phyloP scores from a whole-genome alignment of 495 filamentous ascomycete species.

The Penicillium pancosmium region DNA sequence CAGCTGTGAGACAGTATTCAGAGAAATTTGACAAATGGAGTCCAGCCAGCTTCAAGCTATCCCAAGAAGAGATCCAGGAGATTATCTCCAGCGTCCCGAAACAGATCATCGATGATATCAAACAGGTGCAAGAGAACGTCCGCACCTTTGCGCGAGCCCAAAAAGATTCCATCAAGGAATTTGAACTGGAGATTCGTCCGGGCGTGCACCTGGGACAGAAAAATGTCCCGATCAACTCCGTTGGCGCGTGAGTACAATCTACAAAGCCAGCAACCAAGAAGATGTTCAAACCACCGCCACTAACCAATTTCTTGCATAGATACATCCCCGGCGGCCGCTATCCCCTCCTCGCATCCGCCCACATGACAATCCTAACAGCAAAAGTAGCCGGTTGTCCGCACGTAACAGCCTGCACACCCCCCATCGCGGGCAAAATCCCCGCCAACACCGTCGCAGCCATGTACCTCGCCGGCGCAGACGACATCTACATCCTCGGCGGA shows the following conservation, averaged over 20 bases:
- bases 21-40: conserved; percentile 60
- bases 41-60: conserved; percentile 48
- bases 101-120: conserved; percentile 55
- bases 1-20: conserved; percentile 51
- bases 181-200: conserved; percentile 52
- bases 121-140: conserved; percentile 53
- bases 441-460: conserved; percentile 55
- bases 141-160: conserved; percentile 53
- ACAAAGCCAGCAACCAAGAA: too few species aligned
- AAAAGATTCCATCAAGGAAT: conserved; percentile 43
- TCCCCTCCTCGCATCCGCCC: conserved; percentile 57
- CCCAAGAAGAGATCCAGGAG: conserved; percentile 24
- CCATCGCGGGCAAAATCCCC: conserved; percentile 52
- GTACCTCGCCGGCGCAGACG: conserved; percentile 56
- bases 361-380: conserved; percentile 60
- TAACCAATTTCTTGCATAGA: neutral
- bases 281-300: too few species aligned
- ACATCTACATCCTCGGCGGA: conserved; percentile 55
- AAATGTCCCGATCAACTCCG: conserved; percentile 44
- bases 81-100: conserved; percentile 29
- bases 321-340: conserved; percentile 59
- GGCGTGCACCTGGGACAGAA: conserved; percentile 54
- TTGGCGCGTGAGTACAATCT: conserved; percentile 31
- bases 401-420: conserved; percentile 55
- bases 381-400: conserved; percentile 56